Conservation (phyloP, 129 eudicot species). For the Logfia minima region DNA sequence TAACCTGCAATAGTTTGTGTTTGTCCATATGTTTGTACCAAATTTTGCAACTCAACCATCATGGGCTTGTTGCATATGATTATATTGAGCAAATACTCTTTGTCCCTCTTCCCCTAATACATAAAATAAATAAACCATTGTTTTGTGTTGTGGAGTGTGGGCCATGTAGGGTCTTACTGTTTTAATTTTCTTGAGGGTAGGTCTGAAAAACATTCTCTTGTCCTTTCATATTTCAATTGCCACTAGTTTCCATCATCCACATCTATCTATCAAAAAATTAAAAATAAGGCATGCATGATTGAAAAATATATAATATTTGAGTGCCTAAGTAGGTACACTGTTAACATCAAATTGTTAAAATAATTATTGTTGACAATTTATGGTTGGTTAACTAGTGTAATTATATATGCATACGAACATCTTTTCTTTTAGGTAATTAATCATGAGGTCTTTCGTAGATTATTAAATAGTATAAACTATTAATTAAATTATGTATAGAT, state of each 20-base stretch:
- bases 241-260: slow-evolving; percentile 28
- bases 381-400: slow-evolving; percentile 10
- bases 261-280: slow-evolving; percentile 14
- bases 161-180: slow-evolving; percentile 12
- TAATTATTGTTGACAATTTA: not conserved
- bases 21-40: slow-evolving; percentile 24
- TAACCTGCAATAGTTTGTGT: slow-evolving; percentile 19
- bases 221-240: slow-evolving; percentile 31
- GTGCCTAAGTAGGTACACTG: not conserved
- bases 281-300: not conserved
- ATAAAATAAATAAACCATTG: slow-evolving; percentile 2
- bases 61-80: slow-evolving; percentile 14
- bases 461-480: not conserved
- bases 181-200: slow-evolving; percentile 23
- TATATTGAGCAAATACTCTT: slow-evolving; percentile 22
- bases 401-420: slow-evolving; percentile 2
- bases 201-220: slow-evolving; percentile 30
- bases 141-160: slow-evolving; percentile 7
- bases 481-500: too few species aligned
- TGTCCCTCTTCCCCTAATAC: slow-evolving; percentile 28
- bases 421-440: not conserved
- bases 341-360: slow-evolving; percentile 9
- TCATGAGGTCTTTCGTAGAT: not conserved
- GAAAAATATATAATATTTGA: not conserved
- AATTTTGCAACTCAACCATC: slow-evolving; percentile 21